A percentile compares a stretch with the other conserved stretches of the same genome.
Conservation (phyloP, 1,284 basidiomycete genomes). For the Trichosporon sp. region DNA sequence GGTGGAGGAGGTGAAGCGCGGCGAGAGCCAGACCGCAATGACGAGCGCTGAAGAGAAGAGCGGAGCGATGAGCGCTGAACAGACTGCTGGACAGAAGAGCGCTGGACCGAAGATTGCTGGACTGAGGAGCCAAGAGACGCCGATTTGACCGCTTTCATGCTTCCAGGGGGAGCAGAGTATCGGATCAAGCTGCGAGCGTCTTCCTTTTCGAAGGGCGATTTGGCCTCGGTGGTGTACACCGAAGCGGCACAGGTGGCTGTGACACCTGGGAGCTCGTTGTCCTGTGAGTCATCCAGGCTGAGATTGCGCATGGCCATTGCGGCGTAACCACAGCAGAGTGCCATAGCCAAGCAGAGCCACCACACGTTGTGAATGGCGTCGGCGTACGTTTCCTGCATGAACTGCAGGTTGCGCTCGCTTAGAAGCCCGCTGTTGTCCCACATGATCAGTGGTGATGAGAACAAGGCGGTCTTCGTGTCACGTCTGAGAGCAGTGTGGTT, state of each 20-base stretch:
- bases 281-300: not conserved
- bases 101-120: not conserved
- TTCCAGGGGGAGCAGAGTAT: not conserved
- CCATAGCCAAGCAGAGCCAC: conserved; percentile 6
- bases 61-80: not conserved
- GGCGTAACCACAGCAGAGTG: not conserved
- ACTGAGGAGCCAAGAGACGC: not conserved
- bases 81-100: not conserved
- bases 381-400: conserved; percentile 19
- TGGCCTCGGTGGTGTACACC: not conserved
- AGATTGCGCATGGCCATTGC: not conserved
- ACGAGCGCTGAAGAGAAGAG: not conserved
- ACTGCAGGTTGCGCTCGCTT: not conserved
- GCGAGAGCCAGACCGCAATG: not conserved
- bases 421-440: conserved; percentile 7
- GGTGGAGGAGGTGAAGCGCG: not conserved
- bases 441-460: conserved; percentile 17
- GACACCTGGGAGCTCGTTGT: not conserved
- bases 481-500: not conserved
- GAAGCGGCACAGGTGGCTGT: not conserved
- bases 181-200: not conserved
- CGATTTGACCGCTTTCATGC: not conserved
- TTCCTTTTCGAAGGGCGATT: not conserved
- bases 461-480: conserved; percentile 2
- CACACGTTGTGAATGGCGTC: conserved; percentile 21